Base-by-base conservation (phyloP, 2,329 filamentous ascomycete species). In the Endothia cerciana region DNA sequence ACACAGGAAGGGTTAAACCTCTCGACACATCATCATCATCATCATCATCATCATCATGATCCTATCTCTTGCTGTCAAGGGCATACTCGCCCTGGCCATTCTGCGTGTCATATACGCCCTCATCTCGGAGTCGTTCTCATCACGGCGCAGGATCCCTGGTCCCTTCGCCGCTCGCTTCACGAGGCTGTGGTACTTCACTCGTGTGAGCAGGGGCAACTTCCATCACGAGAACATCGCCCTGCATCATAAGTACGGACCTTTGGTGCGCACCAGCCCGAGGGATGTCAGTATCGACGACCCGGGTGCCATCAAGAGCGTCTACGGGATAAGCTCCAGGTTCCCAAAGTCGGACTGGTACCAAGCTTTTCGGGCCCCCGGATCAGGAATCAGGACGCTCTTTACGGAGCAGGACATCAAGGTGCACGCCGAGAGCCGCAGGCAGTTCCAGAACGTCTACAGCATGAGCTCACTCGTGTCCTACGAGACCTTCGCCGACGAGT, bases 391-490 rank as follows among this genome's bases (percentile, higher is more conserved):
- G 45, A 72, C 70, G 8, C 62, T 79, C 3, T 79, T 80, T 49
- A 62, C 73, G 0, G 76, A 77, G 28, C 70, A 72, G 22, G 68
- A 80, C 69, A 71, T 77, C 2, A 74, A 74, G 41, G 70, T 73
- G 7, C 81, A 84, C 62, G 74, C 77, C 67, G 57, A 69, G 13
- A 71, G 72, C 41, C 68, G 81, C 15, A 78, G 80, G 30, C 75
- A 77, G 30, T 81, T 82, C 65, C 77, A 82, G 13, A 72, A 74
- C 3, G 71, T 81, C 1, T 85, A 83, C 67, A 79, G 78, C 10
- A 82, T 85, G 79, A 80, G 76, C 36, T 79, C 79, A 5, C 70
- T 85, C 3, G 73, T 84, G 1, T 74, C 76, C 49, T 85, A 84
- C 63, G 83, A 86, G 70, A 71, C 74, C 0, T 83, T 81, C 63